Evolutionary conservation across 306 rosid genomes (phyloP).

Genomic region (Gastrolobium villosum): DNA sequence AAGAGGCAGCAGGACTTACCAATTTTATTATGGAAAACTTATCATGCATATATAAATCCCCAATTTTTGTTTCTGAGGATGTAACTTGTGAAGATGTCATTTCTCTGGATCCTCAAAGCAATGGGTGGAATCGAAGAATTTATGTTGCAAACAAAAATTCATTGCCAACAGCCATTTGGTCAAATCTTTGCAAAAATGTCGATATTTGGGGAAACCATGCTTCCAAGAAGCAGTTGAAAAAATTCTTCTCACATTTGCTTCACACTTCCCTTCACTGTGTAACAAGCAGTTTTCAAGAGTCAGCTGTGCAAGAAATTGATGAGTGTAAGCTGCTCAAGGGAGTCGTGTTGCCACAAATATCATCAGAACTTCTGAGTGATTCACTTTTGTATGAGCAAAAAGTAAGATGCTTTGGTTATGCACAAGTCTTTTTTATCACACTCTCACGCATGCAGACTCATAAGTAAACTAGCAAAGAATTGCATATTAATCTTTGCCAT

Average conservation of each 20-base stretch:
- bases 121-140: slow-evolving; percentile 67
- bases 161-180: slow-evolving; percentile 83
- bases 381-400: slow-evolving; percentile 76
- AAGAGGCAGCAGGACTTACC: slow-evolving; percentile 82
- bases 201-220: slow-evolving; percentile 86
- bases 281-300: slow-evolving; percentile 54
- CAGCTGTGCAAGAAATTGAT: slow-evolving; percentile 41
- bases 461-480: slow-evolving; percentile 21
- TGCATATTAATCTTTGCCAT: slow-evolving; percentile 3
- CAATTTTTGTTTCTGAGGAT: slow-evolving; percentile 48
- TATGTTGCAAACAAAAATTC: slow-evolving; percentile 61
- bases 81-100: slow-evolving; percentile 50
- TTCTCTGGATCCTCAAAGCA: slow-evolving; percentile 52
- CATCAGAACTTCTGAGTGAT: slow-evolving; percentile 69
- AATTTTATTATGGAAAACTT: slow-evolving; percentile 76
- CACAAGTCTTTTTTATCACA: background rate
- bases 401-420: slow-evolving; percentile 60
- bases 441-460: background rate
- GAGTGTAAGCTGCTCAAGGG: slow-evolving; percentile 56
- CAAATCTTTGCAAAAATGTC: slow-evolving; percentile 79
- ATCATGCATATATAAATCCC: slow-evolving; percentile 59
- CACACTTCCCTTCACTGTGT: slow-evolving; percentile 58
- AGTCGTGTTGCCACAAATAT: slow-evolving; percentile 70
- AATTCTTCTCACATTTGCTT: slow-evolving; percentile 71
- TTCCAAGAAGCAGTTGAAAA: slow-evolving; percentile 73